Conservation (phyloP, 2,329 filamentous ascomycete genomes). For the Hymenoscyphus infarciens region DNA sequence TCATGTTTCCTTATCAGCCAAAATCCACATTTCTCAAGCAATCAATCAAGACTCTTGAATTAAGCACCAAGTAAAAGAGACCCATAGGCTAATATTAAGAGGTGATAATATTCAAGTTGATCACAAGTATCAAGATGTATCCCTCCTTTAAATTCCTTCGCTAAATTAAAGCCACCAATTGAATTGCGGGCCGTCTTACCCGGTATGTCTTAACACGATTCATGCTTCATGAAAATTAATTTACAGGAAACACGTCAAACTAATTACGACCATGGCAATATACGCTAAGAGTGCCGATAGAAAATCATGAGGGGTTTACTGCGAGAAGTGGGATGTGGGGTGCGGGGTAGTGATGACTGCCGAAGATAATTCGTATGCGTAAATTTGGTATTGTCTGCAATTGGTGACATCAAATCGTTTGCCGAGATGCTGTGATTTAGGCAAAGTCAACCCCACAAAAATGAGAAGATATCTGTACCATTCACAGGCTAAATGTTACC, state of each 20-base stretch:
- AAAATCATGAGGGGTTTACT: neutral
- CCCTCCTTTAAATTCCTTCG: neutral
- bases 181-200: neutral
- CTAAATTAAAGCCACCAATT: neutral
- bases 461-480: neutral
- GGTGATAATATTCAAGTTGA: neutral
- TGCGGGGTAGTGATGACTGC: constrained; percentile 1
- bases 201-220: neutral
- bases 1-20: neutral
- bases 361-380: neutral
- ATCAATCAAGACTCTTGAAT: neutral
- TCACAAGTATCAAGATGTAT: neutral
- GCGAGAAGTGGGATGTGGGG: neutral
- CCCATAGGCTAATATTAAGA: neutral
- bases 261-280: neutral
- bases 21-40: neutral
- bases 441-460: neutral
- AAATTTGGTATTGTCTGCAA: neutral
- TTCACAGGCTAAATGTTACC: neutral
- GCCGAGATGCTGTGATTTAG: neutral
- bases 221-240: neutral
- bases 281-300: neutral
- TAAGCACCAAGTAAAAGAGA: neutral
- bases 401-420: neutral
- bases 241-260: neutral